Percentiles rank a stretch among this genome's conserved stretches.
Evolutionary conservation across 2,329 filamentous ascomycete genomes (phyloP).

Genomic region (Fusarium fracticaudum): DNA sequence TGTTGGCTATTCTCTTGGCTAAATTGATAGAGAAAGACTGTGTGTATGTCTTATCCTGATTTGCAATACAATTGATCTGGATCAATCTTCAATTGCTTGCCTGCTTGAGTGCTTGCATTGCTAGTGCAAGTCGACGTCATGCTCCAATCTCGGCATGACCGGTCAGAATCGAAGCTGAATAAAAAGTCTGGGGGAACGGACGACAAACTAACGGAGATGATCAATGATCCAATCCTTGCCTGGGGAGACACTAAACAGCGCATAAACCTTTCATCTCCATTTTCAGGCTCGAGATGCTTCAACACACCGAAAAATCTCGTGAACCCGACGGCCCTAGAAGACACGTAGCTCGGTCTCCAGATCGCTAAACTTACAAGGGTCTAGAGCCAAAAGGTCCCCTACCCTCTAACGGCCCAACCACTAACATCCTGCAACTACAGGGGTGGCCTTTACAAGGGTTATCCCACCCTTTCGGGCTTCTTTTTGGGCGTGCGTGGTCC

Average conservation of each 20-base stretch:
- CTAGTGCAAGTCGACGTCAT: conserved; percentile 29
- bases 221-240: background rate
- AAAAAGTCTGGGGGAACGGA: background rate
- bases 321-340: background rate
- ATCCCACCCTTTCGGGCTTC: conserved; percentile 7
- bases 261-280: conserved; percentile 16
- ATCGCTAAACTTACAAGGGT: background rate
- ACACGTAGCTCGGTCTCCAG: background rate
- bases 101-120: conserved; percentile 34
- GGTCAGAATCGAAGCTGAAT: background rate
- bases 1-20: background rate
- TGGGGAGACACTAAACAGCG: background rate
- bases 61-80: background rate
- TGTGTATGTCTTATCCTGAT: conserved; percentile 2
- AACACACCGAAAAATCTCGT: background rate
- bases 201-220: background rate
- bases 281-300: background rate
- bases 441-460: conserved; percentile 22
- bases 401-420: conserved; percentile 24
- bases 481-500: conserved; percentile 3
- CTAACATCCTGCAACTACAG: conserved; percentile 17
- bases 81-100: background rate
- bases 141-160: conserved; percentile 19
- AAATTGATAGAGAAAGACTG: background rate
- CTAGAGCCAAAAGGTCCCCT: background rate